These are phyloP conservation scores for Podochytrium sp. DNA, from an alignment of 192 early-diverging fungal genomes.

Conservation along the genomic window DNA sequence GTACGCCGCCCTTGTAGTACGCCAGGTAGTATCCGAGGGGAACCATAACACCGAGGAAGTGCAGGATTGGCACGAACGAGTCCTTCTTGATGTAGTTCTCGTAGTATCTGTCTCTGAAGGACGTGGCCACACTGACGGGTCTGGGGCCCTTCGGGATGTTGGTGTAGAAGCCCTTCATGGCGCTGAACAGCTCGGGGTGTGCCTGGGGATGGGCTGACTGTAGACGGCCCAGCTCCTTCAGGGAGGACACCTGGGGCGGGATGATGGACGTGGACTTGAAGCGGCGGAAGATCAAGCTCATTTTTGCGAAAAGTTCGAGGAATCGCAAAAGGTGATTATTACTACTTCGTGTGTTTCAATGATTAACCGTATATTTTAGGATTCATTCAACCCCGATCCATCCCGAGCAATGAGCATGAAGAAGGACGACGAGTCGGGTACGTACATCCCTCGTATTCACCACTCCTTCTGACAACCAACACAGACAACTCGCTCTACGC, in stretches of 20 bases:
- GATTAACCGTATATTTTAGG: too few relatives aligned
- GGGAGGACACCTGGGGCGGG: slow-evolving; percentile 50
- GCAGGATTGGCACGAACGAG: slow-evolving; percentile 53
- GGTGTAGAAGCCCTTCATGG: slow-evolving; percentile 57
- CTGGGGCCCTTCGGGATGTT: slow-evolving; percentile 53
- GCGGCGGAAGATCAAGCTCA: slow-evolving; percentile 25
- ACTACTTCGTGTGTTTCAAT: too few relatives aligned
- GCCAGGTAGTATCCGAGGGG: slow-evolving; percentile 52
- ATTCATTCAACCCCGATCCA: too few relatives aligned
- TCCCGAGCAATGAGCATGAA: slow-evolving; percentile 24
- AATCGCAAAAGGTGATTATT: neutral
- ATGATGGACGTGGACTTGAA: slow-evolving; percentile 48
- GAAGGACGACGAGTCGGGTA: slow-evolving; percentile 23
- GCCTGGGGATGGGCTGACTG: slow-evolving; percentile 53
- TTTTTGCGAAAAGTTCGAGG: neutral
- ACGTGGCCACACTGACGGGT: slow-evolving; percentile 29
- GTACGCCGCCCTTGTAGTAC: slow-evolving; percentile 54
- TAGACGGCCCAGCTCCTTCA: slow-evolving; percentile 55
- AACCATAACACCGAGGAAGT: slow-evolving; percentile 56
- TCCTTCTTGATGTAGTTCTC: slow-evolving; percentile 51
- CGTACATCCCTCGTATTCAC: too few relatives aligned
- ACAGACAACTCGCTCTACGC: slow-evolving; percentile 80
- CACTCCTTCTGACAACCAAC: too few relatives aligned
- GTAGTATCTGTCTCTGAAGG: slow-evolving; percentile 50
- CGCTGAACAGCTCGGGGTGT: slow-evolving; percentile 54